Conservation (phyloP, 495 filamentous ascomycete genomes). For the Aspergillus bridgeri region DNA sequence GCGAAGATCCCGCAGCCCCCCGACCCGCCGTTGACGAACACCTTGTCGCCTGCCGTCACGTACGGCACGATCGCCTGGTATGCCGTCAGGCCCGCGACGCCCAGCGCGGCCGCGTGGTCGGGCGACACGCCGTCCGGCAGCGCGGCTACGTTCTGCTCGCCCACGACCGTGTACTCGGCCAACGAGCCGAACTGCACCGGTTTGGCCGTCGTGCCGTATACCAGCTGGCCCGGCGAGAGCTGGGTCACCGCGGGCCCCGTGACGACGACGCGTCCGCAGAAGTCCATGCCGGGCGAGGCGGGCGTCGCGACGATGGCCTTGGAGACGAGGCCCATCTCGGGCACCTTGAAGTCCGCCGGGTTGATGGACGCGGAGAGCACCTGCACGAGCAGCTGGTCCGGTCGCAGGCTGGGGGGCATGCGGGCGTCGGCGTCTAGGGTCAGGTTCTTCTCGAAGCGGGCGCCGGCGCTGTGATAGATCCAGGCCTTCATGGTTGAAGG, state of each 20-base stretch:
- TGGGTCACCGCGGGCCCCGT: slow-evolving; percentile 29
- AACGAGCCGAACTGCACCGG: slow-evolving; percentile 49
- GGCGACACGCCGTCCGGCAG: slow-evolving; percentile 51
- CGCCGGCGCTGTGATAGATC: slow-evolving; percentile 51
- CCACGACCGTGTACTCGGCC: slow-evolving; percentile 47
- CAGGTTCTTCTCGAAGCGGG: slow-evolving; percentile 57
- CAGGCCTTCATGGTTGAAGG: slow-evolving; percentile 58
- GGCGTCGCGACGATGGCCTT: slow-evolving; percentile 42
- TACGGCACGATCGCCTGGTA: slow-evolving; percentile 57
- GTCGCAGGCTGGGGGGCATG: slow-evolving; percentile 33
- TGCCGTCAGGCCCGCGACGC: slow-evolving; percentile 55
- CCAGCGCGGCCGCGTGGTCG: slow-evolving; percentile 49
- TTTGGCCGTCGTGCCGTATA: slow-evolving; percentile 49
- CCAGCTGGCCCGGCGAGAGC: slow-evolving; percentile 49
- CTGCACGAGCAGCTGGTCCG: slow-evolving; percentile 52
- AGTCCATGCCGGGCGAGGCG: slow-evolving; percentile 61
- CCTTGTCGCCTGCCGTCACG: slow-evolving; percentile 49
- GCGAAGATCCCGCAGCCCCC: slow-evolving; percentile 60
- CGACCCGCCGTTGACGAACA: slow-evolving; percentile 68
- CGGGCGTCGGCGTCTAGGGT: slow-evolving; percentile 42
- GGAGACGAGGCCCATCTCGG: slow-evolving; percentile 47
- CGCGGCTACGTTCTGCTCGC: slow-evolving; percentile 19
- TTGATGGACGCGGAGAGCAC: slow-evolving; percentile 58
- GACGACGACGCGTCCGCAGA: slow-evolving; percentile 55
- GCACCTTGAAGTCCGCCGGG: slow-evolving; percentile 68